Percentiles rank a stretch among this genome's conserved stretches.
These are phyloP conservation scores for Eucalyptus tenuipes DNA, from an alignment of 345 rosid species.

Conservation along the genomic window DNA sequence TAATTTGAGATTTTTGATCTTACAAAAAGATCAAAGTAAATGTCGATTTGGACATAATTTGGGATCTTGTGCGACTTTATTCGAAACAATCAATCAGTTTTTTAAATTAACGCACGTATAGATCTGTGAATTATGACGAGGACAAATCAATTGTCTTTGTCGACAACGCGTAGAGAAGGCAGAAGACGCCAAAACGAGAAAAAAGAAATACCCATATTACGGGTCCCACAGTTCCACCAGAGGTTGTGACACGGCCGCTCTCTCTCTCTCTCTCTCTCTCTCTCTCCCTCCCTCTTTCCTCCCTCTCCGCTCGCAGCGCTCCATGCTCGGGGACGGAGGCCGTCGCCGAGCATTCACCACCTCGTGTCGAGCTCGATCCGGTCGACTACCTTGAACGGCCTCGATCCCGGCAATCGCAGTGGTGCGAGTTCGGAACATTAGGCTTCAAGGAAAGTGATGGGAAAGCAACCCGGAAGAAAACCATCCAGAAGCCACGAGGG, in stretches of 20 bases:
- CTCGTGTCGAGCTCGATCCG: background rate
- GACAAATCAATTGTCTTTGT: background rate
- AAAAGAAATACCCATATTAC: background rate
- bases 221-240: background rate
- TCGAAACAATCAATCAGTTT: too few relatives aligned
- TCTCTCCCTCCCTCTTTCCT: too few relatives aligned
- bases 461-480: background rate
- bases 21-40: too few relatives aligned
- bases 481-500: background rate
- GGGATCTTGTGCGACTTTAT: too few relatives aligned
- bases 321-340: background rate
- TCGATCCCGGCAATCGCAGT: background rate
- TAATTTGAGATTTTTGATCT: background rate
- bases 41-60: too few relatives aligned
- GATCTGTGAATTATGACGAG: background rate
- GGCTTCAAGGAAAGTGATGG: background rate
- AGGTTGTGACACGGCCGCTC: background rate
- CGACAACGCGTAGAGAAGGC: background rate
- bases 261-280: background rate
- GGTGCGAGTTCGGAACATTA: background rate
- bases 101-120: background rate
- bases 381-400: background rate
- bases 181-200: background rate
- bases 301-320: background rate
- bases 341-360: background rate